These are phyloP conservation scores for Sporodiniella umbellata DNA, from an alignment of 371 early-diverging fungal genomes.

Conservation along the genomic window DNA sequence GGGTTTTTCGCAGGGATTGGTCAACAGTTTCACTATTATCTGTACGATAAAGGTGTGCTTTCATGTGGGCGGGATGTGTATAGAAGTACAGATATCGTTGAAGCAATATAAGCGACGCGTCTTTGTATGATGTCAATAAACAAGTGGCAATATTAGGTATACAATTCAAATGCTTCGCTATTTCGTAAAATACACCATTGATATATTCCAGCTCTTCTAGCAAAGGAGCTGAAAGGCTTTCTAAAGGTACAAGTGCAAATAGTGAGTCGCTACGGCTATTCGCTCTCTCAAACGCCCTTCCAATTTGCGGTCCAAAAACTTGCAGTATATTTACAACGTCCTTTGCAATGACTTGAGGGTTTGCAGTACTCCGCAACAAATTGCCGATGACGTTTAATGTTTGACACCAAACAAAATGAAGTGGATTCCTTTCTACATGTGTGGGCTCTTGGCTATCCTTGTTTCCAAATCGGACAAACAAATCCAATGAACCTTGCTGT, in stretches of 20 bases:
- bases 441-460: constrained; percentile 6
- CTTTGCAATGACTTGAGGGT: constrained; percentile 17
- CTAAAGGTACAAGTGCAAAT: constrained; percentile 25
- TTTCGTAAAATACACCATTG: constrained; percentile 30
- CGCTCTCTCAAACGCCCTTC: constrained; percentile 28
- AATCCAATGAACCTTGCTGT: constrained; percentile 28
- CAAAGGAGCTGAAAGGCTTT: constrained; percentile 32
- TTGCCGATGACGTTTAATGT: constrained; percentile 32
- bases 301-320: constrained; percentile 38
- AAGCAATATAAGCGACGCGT: constrained; percentile 28
- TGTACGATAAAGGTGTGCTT: constrained; percentile 39
- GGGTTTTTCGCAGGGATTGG: constrained; percentile 9
- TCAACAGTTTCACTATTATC: constrained; percentile 24
- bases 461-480: constrained; percentile 34
- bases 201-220: constrained; percentile 38
- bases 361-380: constrained; percentile 13
- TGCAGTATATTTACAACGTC: constrained; percentile 25
- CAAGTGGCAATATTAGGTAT: constrained; percentile 19
- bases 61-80: constrained; percentile 42
- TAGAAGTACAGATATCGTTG: constrained; percentile 42
- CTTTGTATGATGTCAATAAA: constrained; percentile 32
- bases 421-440: constrained; percentile 27
- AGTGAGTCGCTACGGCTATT: constrained; percentile 24
- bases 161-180: constrained; percentile 20
- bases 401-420: constrained; percentile 41